Base-by-base conservation (phyloP, 169 alveolate genomes). In the Plasmodium vinckei region DNA sequence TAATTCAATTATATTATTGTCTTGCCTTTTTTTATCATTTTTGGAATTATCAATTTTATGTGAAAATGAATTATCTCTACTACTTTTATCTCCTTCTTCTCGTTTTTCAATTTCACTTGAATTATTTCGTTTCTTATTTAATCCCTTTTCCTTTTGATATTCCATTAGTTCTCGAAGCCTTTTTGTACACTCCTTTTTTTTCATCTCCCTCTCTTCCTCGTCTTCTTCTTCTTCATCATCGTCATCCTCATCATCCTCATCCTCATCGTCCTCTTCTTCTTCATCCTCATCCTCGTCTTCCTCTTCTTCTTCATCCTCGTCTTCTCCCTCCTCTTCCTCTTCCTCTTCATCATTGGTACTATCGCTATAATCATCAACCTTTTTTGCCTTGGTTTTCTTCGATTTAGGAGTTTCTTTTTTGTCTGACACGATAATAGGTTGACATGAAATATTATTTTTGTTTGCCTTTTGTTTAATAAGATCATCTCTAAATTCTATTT, bases 401-500 rank as follows among this genome's bases (percentile, higher is more conserved):
- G 42, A 2, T 7, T 33, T 33, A 1, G 42, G 4, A 33, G 42
- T 4, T 33, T 33, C 42, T 33, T 33, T 33, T 33, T 33, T 33
- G 4, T 33, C 42, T 5, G 42, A 33, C 7, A 33, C 5, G 0
- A 5, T 7, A 33, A 33, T 33, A 33, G 42, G 42, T 5, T 33
- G 42, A 4, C 3, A 33, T 33, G 42, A 25, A 7, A 21, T 47
- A 19, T 47, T 56, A 3, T 47, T 49, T 59, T 61, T 27, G 21
- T 73, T 51, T 9, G 59, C 72, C 72, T 65, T 84, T 10, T 46
- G 91, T 54, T 84, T 87, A n/a, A 65, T 72, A 15, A 65, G 27
- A 49, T 68, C 77, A 51, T 87, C 86, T 61, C 92, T 72, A 49
- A 75, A 93, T 47, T 93, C 96, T 46, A 93, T 90, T 10, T 87